Base-by-base conservation (phyloP, 169 alveolate species). In the Theileria sp. region DNA sequence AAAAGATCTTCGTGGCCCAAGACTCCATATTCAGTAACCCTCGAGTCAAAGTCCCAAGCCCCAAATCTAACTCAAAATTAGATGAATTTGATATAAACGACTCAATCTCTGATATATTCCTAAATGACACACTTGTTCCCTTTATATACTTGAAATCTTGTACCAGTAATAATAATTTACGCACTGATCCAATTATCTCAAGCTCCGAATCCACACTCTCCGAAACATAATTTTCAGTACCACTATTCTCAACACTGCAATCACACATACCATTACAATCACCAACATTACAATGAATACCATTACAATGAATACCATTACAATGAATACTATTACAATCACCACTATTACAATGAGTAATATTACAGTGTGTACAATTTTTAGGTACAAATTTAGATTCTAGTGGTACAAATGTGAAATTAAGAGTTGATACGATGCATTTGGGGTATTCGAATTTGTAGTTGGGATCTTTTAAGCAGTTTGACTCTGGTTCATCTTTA, bases 141-240 rank as follows among this genome's bases (percentile, higher is more conserved):
- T 74, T 60, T 10, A 65, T 71, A 61, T 83, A 83, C 2, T 68
- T 66, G 71, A 83, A 73, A 61, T 83, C 86, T 38, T 83, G 89
- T 17, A 83, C 49, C 23, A 83, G 28, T 19, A 54, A 51, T 25
- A 61, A 34, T n/a, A 83, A 36, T 7, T 77, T 62, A 19, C 64
- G 58, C 62, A 83, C 12, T 15, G 86, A 56, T 15, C 60, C 17
- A 62, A 26, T 54, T 4, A 83, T 49, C 8, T 51, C 72, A 5
- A 34, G 36, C 2, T 49, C 44, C 0, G 38, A 19, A 0, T 77
- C 77, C 4, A 71, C 32, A 21, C 15, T 7, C 13, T 64, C 49
- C 2, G 72, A 2, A 26, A 12, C 5, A n/a, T n/a, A n/a, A n/a
- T n/a, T n/a, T n/a, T n/a, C n/a, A 5, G 49, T 32, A 5, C 5